phyloP scores from a whole-genome alignment of 371 early-diverging fungal species.

The Encephalitozoon romaleae region DNA sequence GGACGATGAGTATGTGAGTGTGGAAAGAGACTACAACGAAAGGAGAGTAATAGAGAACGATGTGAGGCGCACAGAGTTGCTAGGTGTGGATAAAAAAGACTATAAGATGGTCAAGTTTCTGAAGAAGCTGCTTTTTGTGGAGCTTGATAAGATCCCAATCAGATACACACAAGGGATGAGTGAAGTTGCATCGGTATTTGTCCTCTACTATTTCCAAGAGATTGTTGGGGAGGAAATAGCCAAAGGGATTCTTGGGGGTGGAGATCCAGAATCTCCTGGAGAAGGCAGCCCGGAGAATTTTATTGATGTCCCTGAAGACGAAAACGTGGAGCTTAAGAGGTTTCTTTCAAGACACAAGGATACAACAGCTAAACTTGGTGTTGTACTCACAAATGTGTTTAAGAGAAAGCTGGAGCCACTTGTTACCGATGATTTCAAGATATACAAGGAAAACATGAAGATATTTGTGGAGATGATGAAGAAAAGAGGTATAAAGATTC shows the following conservation, averaged over 20 bases:
- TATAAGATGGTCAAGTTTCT: slow-evolving; percentile 5
- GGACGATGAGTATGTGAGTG: neutral
- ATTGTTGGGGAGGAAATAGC: slow-evolving; percentile 1
- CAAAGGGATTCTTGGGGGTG: neutral
- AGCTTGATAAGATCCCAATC: slow-evolving; percentile 27
- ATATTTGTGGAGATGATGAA: slow-evolving; percentile 54
- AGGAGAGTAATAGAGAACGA: slow-evolving; percentile 22
- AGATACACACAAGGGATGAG: slow-evolving; percentile 56
- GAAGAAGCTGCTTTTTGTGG: slow-evolving; percentile 27
- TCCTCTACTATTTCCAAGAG: slow-evolving; percentile 40
- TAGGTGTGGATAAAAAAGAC: neutral
- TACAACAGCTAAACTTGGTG: neutral
- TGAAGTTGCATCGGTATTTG: slow-evolving; percentile 50
- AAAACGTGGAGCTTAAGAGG: slow-evolving; percentile 1
- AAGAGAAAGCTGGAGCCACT: slow-evolving; percentile 41
- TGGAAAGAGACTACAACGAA: slow-evolving; percentile 10
- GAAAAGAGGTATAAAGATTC: slow-evolving; percentile 18
- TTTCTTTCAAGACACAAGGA: neutral
- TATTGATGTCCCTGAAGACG: neutral
- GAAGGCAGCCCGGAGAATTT: neutral
- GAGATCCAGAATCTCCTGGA: neutral
- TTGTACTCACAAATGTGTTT: slow-evolving; percentile 38
- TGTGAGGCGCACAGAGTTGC: slow-evolving; percentile 36
- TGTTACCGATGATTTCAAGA: slow-evolving; percentile 37
- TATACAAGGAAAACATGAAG: slow-evolving; percentile 36